phyloP scores from a whole-genome alignment of 148 eudicot species.

The Camellia lanceoleosa region DNA sequence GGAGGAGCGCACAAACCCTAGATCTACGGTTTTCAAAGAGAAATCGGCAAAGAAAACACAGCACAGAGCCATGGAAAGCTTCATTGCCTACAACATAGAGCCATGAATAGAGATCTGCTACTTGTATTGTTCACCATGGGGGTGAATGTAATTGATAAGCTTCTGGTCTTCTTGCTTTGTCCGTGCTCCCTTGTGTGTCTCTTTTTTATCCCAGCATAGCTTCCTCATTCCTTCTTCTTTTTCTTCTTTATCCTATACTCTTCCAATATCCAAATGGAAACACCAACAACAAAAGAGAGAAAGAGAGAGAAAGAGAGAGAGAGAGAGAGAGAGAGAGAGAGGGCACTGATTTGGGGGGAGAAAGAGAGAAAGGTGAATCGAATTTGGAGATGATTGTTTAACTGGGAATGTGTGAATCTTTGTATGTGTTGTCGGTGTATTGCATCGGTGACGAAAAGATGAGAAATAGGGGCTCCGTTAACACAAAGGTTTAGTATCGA shows the following conservation, averaged over 20 bases:
- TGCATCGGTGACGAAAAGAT: too few species aligned
- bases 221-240: constrained; percentile 27
- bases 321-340: neutral
- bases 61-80: too few species aligned
- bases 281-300: neutral
- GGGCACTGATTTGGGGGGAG: neutral
- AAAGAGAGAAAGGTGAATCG: neutral
- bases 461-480: too few species aligned
- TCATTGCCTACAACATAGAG: too few species aligned
- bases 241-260: neutral
- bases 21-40: too few species aligned
- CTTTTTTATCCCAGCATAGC: constrained; percentile 38
- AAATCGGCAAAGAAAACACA: too few species aligned
- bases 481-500: too few species aligned
- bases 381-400: too few species aligned
- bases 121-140: constrained; percentile 31
- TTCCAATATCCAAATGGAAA: constrained; percentile 9
- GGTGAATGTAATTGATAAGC: constrained; percentile 35
- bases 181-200: constrained; percentile 44
- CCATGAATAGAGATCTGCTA: too few species aligned
- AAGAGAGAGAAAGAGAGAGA: neutral
- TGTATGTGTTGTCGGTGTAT: too few species aligned
- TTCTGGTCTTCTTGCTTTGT: constrained; percentile 47
- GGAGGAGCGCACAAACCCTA: too few species aligned
- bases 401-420: too few species aligned